Evolutionary conservation across 2,329 filamentous ascomycete genomes (phyloP), one percentile per base, ranked within the genome.

Genomic region (Aureobasidium sp.): DNA sequence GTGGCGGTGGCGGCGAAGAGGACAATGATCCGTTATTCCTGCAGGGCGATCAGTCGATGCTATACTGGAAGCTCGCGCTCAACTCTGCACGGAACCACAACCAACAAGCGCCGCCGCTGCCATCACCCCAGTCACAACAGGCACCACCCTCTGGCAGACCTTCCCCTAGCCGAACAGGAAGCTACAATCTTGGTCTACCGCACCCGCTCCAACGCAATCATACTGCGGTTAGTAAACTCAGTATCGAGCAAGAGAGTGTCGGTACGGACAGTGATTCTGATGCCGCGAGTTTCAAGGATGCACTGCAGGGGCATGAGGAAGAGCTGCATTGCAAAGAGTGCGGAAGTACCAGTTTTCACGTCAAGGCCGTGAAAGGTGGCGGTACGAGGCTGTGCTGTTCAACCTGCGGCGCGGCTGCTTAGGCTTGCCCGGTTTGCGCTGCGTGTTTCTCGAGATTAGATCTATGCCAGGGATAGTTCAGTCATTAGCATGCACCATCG

Each of bases 361-460:
- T 81, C 1, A 83, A 79, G 65, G 82, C 79, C 62, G 74, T 78
- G 4, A 78, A 75, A 29, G 79, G 78, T 10, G 51, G 37, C 23
- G 77, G 75, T 57, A 81, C 84, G 68, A 78, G 77, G 62, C 71
- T 88, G 64, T 77, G 85, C n/a, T 89, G 86, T 70, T 79, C 79
- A 37, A 78, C 76, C 47, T 89, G 79, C 65, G 73, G 69, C 13
- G 42, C 43, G 2, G 37, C 59, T 40, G 51, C 59, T 45, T 60
- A 29, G 53, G 21, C 37, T 21, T 27, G 8, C 13, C 11, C 6
- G 6, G 4, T 38, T 21, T 21, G 21, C 21, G 4, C 25, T 15
- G 40, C 15, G 21, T 42, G 1, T 42, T 2, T 42, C 8, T 42
- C 10, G 2, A 17, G 45, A 29, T 29, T 13, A 31, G 45, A n/a